A percentile compares a stretch with the other conserved stretches of the same genome.
Evolutionary conservation across 148 eudicot genomes (phyloP).

Genomic region (Euryodendron excelsum): DNA sequence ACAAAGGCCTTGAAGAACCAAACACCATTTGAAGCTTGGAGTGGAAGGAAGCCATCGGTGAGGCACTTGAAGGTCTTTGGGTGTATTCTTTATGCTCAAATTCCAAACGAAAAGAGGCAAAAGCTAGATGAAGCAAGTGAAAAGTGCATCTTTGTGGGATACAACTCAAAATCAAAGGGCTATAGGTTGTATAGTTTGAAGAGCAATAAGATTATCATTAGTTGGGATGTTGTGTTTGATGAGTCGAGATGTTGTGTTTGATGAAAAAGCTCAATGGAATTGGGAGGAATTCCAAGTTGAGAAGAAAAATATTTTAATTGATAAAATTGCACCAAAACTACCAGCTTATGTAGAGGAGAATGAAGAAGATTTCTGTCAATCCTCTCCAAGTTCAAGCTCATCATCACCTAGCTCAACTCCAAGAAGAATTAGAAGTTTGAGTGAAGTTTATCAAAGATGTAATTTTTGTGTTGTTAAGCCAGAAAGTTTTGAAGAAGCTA

Average conservation of each 20-base stretch:
- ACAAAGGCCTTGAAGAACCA: background rate
- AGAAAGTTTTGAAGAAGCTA: background rate
- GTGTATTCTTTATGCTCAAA: background rate
- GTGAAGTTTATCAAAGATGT: background rate
- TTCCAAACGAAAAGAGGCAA: background rate
- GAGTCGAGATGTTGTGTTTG: too few relatives aligned
- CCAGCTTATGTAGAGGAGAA: too few relatives aligned
- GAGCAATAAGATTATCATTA: background rate
- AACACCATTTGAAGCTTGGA: slow-evolving; percentile 19
- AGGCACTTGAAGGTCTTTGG: background rate
- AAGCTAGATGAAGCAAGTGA: slow-evolving; percentile 17
- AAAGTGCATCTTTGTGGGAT: slow-evolving; percentile 17
- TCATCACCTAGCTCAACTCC: background rate
- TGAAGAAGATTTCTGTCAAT: background rate
- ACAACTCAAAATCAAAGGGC: slow-evolving; percentile 6
- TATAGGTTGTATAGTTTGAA: background rate
- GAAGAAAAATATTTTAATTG: background rate
- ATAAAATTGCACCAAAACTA: background rate
- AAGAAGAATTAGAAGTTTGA: background rate
- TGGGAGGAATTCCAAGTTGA: background rate
- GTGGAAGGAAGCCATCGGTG: background rate
- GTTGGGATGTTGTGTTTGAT: slow-evolving; percentile 11
- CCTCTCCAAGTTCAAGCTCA: background rate
- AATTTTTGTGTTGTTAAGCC: background rate
- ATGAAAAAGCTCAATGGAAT: background rate